A percentile compares a stretch with the other conserved stretches of the same genome.
Conservation (phyloP, 2,329 filamentous ascomycete genomes). For the Aspergillus fumigatus region DNA sequence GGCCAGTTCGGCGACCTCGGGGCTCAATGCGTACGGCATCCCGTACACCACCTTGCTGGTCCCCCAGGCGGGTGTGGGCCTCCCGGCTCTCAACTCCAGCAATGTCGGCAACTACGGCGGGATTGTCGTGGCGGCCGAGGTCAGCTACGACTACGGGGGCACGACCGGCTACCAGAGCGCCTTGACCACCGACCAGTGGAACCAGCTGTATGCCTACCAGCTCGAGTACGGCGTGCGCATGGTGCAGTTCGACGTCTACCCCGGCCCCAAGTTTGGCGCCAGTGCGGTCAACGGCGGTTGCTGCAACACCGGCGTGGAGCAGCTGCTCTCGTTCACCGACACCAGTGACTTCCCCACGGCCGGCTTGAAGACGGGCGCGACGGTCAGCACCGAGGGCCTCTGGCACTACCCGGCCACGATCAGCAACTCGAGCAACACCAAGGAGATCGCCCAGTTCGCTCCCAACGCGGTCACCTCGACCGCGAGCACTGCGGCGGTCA, state of each 20-base stretch:
- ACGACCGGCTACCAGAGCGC: conserved; percentile 46
- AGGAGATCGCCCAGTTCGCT: conserved; percentile 51
- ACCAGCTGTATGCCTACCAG: conserved; percentile 55
- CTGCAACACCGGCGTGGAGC: conserved; percentile 47
- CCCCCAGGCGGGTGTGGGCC: conserved; percentile 47
- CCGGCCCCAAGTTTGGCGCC: conserved; percentile 48
- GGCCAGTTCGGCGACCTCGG: conserved; percentile 47
- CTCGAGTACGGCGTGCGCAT: conserved; percentile 55
- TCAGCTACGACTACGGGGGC: conserved; percentile 50
- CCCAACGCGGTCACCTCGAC: conserved; percentile 38
- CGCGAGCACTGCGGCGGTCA: conserved; percentile 52
- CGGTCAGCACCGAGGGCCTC: conserved; percentile 48
- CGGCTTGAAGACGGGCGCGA: conserved; percentile 48
- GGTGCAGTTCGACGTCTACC: conserved; percentile 57
- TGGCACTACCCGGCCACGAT: conserved; percentile 58
- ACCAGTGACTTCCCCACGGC: conserved; percentile 51
- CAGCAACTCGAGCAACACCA: conserved; percentile 50
- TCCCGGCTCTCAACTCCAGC: conserved; percentile 51
- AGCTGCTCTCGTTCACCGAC: conserved; percentile 53
- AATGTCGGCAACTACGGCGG: conserved; percentile 55
- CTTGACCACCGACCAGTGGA: conserved; percentile 54
- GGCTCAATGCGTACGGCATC: conserved; percentile 59
- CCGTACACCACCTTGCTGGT: conserved; percentile 53
- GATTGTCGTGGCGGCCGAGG: conserved; percentile 52
- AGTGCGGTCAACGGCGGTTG: conserved; percentile 40